Evolutionary conservation across 1,139 yeast species (phyloP), one percentile per base, ranked within the genome.

Genomic region (Suhomyces wounanorum): DNA sequence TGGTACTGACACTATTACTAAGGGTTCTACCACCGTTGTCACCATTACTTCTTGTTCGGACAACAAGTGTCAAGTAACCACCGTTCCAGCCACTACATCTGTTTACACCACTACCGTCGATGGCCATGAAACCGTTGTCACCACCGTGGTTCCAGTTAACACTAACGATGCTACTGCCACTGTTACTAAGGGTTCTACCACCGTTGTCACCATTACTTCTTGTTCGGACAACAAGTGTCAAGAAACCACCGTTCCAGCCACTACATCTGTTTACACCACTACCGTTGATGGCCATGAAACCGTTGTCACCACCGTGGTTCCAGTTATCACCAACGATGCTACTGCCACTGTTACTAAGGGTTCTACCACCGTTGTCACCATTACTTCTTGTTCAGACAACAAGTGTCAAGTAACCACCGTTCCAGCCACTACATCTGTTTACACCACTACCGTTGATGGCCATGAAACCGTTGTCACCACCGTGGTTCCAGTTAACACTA

Each of bases 121-220:
- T 39, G 70, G 64, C 48, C 60, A 55, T 43, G 66, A 55, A 38
- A 68, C 76, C 49, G 58, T 59, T 43, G 67, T 63, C 68, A n/a
- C 33, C 8, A 14, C 50, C 42, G 43, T 58, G 45, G 53, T 52
- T 43, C 49, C 54, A 35, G 52, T 59, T 38, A 38, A 63, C 14
- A 21, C 48, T 43, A 43, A 58, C 45, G 53, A 52, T 43, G 47
- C 38, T 17, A 39, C 52, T 30, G 40, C 45, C 37, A 42, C 50
- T 33, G 48, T 46, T 33, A 49, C 49, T 28, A 39, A 39, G 13
- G 23, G 33, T 5, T 28, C 43, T 31, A 48, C 53, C 39, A 55
- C 56, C 11, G 51, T 58, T 41, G 53, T 56, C 39, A 59, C 63
- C 48, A 48, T 58, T 45, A 57, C 75, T 40, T 52, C 68, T 38